Percentiles rank a stretch among this genome's conserved stretches.
Evolutionary conservation across 331 rosid species (phyloP).

Genomic region (Acacia concinna): DNA sequence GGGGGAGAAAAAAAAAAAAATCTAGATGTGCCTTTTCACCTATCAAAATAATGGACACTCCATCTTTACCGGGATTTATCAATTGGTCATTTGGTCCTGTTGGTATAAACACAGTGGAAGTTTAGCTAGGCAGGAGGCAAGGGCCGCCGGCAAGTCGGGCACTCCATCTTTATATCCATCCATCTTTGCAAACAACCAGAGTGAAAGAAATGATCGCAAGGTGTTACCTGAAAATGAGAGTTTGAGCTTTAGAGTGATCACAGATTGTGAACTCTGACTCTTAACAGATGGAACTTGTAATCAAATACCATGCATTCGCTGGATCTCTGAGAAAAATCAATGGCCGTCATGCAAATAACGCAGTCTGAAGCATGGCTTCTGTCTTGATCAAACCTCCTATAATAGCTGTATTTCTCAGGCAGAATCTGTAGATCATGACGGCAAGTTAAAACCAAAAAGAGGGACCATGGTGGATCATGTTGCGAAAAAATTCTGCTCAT

Average conservation of each 20-base stretch:
- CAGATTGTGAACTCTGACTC: constrained; percentile 22
- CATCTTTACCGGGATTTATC: too few species aligned
- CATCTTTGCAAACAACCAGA: constrained; percentile 97
- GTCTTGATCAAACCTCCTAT: constrained; percentile 67
- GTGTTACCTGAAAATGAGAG: constrained; percentile 70
- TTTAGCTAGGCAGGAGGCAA: constrained; percentile 78
- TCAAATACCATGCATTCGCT: constrained; percentile 84
- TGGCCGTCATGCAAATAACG: constrained; percentile 94
- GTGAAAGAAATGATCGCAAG: constrained; percentile 98
- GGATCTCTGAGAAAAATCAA: constrained; percentile 63
- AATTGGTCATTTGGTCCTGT: constrained; percentile 48
- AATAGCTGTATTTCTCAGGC: constrained; percentile 95
- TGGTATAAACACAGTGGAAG: constrained; percentile 42
- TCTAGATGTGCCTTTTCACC: constrained; percentile 1
- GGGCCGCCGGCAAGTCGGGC: constrained; percentile 97
- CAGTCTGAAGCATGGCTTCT: constrained; percentile 70
- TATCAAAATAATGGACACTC: constrained; percentile 9
- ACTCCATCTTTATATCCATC: constrained; percentile 99
- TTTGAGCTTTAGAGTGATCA: constrained; percentile 31
- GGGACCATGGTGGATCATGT: constrained; percentile 4
- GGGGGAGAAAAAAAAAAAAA: too few species aligned
- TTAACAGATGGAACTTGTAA: constrained; percentile 4
- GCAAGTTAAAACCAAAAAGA: constrained; percentile 19
- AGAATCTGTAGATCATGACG: constrained; percentile 64
- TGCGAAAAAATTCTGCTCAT: not conserved